Base-by-base conservation (phyloP, 768 basidiomycete species). In the Cystobasidium onofrii region DNA sequence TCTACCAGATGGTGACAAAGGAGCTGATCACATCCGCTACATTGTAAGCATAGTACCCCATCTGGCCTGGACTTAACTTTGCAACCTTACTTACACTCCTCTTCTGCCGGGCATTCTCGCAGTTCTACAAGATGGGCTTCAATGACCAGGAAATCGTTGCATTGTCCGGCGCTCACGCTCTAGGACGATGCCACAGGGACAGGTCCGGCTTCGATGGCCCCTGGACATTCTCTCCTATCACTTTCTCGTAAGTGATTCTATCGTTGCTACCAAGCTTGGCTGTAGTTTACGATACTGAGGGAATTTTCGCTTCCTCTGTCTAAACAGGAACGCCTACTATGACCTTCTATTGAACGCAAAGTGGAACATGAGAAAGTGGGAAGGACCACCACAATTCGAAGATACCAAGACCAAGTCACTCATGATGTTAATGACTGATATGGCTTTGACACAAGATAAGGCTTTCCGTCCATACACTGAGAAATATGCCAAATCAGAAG, bases 401-500 rank as follows among this genome's bases (percentile, higher is more conserved):
- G 95, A 97, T 83, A 93, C 92, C 86, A 87, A 86, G 82, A 93
- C 92, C 50, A 86, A 86, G 78, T 64, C 87, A 29, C 84, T 97
- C 64, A 97, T 97, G 94, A 97, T 97, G 94, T 83, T 97, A 55
- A 92, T 92, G 88, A 92, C 65, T 78, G 93, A 96, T 83, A 92
- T 92, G 81, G 88, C 90, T 67, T 85, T 98, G 72, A 84, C 86
- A 75, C 88, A 89, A 81, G 95, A 98, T 84, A 96, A 92, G 87
- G 84, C 83, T 76, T 97, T 97, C 87, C 90, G 89, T 84, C 91
- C 92, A 82, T 87, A 83, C 78, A 89, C 90, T 71, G 87, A 91
- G 83, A 86, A 87, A 20, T 98, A 97, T 79, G 93, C 95, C 36
- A 86, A 90, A 44, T 87, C 89, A 80, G 86, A 90, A 81, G 86